Conservation (phyloP, 2,329 filamentous ascomycete species). For the Penicillium rolfsii region DNA sequence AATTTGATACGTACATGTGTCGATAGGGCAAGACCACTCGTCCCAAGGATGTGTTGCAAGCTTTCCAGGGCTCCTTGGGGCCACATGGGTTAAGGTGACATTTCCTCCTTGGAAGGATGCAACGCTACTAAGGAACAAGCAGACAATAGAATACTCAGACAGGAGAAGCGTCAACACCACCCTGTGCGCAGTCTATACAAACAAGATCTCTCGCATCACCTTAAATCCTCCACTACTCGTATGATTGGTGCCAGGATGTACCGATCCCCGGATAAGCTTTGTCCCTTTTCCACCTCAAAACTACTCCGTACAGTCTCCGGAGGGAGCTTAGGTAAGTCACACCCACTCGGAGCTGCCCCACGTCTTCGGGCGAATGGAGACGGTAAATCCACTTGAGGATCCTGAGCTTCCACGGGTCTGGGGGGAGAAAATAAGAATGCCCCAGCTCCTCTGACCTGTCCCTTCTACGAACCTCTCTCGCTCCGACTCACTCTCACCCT, state of each 20-base stretch:
- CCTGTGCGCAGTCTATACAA: neutral
- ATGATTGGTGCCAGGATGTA: neutral
- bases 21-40: no score
- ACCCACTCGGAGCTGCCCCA: neutral
- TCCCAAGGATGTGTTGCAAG: no score
- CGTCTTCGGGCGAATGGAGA: conserved; percentile 24
- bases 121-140: neutral
- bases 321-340: neutral
- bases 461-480: conserved; percentile 5
- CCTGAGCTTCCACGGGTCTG: conserved; percentile 5
- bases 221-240: neutral
- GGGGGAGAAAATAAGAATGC: conserved; percentile 6
- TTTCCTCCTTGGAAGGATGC: neutral
- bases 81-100: neutral
- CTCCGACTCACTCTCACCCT: neutral
- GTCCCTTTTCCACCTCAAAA: neutral
- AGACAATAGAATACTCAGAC: neutral
- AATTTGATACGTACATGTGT: neutral
- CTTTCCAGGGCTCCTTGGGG: neutral
- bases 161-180: neutral
- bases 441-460: neutral
- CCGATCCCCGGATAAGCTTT: neutral
- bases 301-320: no score
- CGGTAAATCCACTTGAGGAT: conserved; percentile 5
- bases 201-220: neutral